A percentile compares a stretch with the other conserved stretches of the same genome.
phyloP scores from a whole-genome alignment of 2,329 filamentous ascomycete genomes.

The Microsporum canis region DNA sequence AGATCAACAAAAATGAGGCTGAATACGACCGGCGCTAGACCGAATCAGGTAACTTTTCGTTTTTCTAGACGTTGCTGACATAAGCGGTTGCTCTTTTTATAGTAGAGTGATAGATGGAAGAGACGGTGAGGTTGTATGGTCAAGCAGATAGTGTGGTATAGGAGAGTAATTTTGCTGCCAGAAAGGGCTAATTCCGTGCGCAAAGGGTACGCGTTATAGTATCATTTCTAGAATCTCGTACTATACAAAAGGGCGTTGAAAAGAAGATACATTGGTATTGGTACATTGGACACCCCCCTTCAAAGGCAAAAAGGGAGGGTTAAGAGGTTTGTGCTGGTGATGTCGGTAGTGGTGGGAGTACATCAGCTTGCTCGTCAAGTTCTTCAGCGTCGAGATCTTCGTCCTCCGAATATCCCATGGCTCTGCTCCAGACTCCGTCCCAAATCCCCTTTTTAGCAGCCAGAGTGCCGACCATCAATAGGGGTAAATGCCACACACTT shows the following conservation, averaged over 20 bases:
- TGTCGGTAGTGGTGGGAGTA: neutral
- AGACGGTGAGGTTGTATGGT: neutral
- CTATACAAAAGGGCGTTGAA: neutral
- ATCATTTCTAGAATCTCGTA: neutral
- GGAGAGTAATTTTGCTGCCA: neutral
- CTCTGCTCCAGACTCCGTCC: constrained; percentile 63
- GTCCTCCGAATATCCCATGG: constrained; percentile 48
- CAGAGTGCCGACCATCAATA: constrained; percentile 78
- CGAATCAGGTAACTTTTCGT: constrained; percentile 9
- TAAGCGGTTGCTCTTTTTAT: neutral
- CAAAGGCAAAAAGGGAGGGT: neutral
- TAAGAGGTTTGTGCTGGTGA: neutral
- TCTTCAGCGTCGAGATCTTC: constrained; percentile 33
- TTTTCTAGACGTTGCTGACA: neutral
- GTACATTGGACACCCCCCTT: neutral
- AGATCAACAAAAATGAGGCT: neutral
- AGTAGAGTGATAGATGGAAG: neutral
- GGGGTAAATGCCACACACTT: constrained; percentile 90
- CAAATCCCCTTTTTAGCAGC: constrained; percentile 89
- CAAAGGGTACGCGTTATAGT: neutral
- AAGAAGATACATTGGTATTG: neutral
- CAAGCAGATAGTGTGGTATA: neutral
- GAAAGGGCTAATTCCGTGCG: neutral
- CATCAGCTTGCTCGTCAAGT: neutral
- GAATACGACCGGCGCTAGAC: constrained; percentile 6